Percentiles rank a stretch among this genome's conserved stretches.
Conservation (phyloP, 2,329 filamentous ascomycete genomes). For the Fusarium xyrophilum region DNA sequence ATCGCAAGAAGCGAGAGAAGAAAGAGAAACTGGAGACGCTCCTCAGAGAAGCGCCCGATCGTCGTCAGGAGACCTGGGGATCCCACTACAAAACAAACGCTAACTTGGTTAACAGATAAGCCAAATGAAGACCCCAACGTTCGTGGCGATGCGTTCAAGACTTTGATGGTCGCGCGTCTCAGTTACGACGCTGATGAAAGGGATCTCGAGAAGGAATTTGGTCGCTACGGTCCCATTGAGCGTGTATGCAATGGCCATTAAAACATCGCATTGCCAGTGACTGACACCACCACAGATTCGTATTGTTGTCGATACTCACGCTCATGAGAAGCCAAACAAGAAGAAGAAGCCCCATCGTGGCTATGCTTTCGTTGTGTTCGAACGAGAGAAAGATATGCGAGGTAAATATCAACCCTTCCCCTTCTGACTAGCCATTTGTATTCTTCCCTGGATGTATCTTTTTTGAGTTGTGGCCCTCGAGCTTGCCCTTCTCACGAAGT, state of each 20-base stretch:
- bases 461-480: constrained; percentile 52
- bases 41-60: constrained; percentile 67
- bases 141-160: constrained; percentile 92
- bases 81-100: not conserved
- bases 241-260: constrained; percentile 63
- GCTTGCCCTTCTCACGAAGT: constrained; percentile 50
- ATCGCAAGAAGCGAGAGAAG: constrained; percentile 84
- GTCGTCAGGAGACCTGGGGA: constrained; percentile 57
- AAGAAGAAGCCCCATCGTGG: constrained; percentile 84
- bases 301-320: constrained; percentile 79
- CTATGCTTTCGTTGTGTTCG: constrained; percentile 96
- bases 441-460: constrained; percentile 38
- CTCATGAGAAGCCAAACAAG: constrained; percentile 73
- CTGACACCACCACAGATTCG: constrained; percentile 70
- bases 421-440: constrained; percentile 42
- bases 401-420: constrained; percentile 67
- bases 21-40: constrained; percentile 70
- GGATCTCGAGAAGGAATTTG: constrained; percentile 92
- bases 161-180: constrained; percentile 87
- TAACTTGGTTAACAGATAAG: constrained; percentile 64
- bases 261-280: not conserved
- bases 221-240: constrained; percentile 92
- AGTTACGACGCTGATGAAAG: constrained; percentile 89
- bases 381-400: constrained; percentile 99
- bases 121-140: constrained; percentile 86